Conservation (phyloP, 2,329 filamentous ascomycete genomes). For the Trichophyton mentagrophytes region DNA sequence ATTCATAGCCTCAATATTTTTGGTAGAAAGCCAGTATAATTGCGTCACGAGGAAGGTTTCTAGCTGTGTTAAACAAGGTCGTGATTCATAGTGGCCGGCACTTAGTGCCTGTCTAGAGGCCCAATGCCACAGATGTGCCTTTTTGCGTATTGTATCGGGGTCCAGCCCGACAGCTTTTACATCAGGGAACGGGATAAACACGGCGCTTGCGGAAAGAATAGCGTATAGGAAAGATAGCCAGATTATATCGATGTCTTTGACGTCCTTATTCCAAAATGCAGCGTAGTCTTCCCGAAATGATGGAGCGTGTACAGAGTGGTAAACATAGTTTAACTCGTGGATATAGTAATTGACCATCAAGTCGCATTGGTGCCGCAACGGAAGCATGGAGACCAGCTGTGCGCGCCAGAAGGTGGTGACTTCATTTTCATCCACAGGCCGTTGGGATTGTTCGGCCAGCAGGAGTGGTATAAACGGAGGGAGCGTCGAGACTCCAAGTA, state of each 20-base stretch:
- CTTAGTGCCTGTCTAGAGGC: slow-evolving; percentile 21
- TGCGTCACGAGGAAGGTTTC: slow-evolving; percentile 21
- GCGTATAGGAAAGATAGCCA: slow-evolving; percentile 22
- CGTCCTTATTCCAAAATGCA: slow-evolving; percentile 17
- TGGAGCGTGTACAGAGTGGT: slow-evolving; percentile 18
- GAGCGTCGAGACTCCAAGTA: neutral
- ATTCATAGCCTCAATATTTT: slow-evolving; percentile 22
- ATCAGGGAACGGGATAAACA: slow-evolving; percentile 18
- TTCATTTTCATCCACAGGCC: slow-evolving; percentile 6
- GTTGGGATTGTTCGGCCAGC: neutral
- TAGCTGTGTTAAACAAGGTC: slow-evolving; percentile 19
- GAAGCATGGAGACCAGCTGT: slow-evolving; percentile 15
- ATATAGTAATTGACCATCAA: slow-evolving; percentile 20
- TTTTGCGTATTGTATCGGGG: slow-evolving; percentile 13
- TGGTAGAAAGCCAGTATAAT: slow-evolving; percentile 23
- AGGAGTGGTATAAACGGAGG: neutral
- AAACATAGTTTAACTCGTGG: slow-evolving; percentile 23
- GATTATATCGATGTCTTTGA: slow-evolving; percentile 20
- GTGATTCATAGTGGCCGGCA: slow-evolving; percentile 19
- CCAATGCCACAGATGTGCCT: slow-evolving; percentile 20
- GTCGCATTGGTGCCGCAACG: slow-evolving; percentile 16
- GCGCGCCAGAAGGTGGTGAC: slow-evolving; percentile 15
- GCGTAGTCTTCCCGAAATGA: slow-evolving; percentile 18
- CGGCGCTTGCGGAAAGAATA: slow-evolving; percentile 20
- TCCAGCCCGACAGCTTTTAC: slow-evolving; percentile 16